Percentiles rank a stretch among this genome's conserved stretches.
Evolutionary conservation across 192 early-diverging fungal species (phyloP).

Genomic region (Backusella morwellensis): DNA sequence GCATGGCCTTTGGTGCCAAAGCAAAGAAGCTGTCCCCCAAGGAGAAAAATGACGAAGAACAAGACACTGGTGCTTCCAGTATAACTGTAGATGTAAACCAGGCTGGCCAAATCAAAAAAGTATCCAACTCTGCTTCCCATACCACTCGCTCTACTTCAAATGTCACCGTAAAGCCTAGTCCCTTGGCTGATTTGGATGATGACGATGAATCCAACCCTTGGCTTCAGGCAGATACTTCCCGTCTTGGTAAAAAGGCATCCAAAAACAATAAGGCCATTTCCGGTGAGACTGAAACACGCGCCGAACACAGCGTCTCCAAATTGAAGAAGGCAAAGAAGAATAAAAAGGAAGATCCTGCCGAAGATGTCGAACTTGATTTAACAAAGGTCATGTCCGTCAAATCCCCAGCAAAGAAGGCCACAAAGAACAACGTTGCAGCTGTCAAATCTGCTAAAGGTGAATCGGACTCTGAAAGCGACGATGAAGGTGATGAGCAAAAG

Average conservation of each 20-base stretch:
- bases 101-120: conserved; percentile 46
- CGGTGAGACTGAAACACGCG: conserved; percentile 53
- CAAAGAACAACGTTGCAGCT: not conserved
- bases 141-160: conserved; percentile 56
- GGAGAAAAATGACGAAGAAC: not conserved
- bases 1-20: conserved; percentile 58
- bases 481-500: conserved; percentile 34
- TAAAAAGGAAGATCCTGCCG: conserved; percentile 40
- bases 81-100: conserved; percentile 48
- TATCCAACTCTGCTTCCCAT: conserved; percentile 50
- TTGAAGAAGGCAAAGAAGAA: conserved; percentile 48
- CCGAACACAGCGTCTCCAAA: conserved; percentile 65
- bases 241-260: conserved; percentile 49
- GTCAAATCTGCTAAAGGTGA: conserved; percentile 16
- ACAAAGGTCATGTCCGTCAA: conserved; percentile 59
- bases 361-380: conserved; percentile 70
- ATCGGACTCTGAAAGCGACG: conserved; percentile 31
- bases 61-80: not conserved
- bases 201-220: conserved; percentile 71
- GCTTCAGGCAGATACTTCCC: conserved; percentile 57
- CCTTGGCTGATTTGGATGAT: conserved; percentile 21
- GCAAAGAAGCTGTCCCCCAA: not conserved
- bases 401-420: conserved; percentile 28
- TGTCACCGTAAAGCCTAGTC: conserved; percentile 22
- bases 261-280: conserved; percentile 51